phyloP scores from a whole-genome alignment of 345 rosid genomes.

The Citrus mangshanensis region DNA sequence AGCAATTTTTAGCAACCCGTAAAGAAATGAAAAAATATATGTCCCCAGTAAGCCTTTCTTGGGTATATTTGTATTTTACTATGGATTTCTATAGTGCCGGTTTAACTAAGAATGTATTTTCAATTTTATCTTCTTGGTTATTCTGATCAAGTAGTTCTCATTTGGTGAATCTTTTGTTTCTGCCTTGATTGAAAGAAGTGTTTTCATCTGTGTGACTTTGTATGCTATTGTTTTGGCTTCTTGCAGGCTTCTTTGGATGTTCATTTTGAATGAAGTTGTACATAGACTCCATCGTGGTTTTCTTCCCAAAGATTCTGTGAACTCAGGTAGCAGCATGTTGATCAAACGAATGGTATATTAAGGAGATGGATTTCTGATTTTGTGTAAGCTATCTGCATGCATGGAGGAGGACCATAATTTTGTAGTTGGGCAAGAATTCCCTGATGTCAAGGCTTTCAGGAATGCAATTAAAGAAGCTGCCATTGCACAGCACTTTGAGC shows the following conservation, averaged over 20 bases:
- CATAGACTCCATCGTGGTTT: neutral
- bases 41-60: neutral
- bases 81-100: neutral
- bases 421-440: conserved; percentile 52
- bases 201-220: neutral
- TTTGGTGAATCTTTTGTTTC: neutral
- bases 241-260: conserved; percentile 10
- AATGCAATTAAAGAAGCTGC: conserved; percentile 56
- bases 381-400: conserved; percentile 16
- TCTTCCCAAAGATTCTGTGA: neutral
- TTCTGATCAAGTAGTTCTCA: neutral
- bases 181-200: neutral
- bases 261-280: neutral
- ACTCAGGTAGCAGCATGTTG: neutral
- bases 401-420: conserved; percentile 34
- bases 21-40: neutral
- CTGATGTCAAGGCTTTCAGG: conserved; percentile 54
- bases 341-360: conserved; percentile 2
- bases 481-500: conserved; percentile 58
- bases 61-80: neutral
- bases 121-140: neutral
- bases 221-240: conserved; percentile 1
- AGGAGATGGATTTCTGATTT: conserved; percentile 9
- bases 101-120: neutral
- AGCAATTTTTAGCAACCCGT: neutral